Evolutionary conservation across 176 grass and related monocot species (phyloP), one percentile per base, ranked within the genome.

Genomic region (Musa troglodytarum): DNA sequence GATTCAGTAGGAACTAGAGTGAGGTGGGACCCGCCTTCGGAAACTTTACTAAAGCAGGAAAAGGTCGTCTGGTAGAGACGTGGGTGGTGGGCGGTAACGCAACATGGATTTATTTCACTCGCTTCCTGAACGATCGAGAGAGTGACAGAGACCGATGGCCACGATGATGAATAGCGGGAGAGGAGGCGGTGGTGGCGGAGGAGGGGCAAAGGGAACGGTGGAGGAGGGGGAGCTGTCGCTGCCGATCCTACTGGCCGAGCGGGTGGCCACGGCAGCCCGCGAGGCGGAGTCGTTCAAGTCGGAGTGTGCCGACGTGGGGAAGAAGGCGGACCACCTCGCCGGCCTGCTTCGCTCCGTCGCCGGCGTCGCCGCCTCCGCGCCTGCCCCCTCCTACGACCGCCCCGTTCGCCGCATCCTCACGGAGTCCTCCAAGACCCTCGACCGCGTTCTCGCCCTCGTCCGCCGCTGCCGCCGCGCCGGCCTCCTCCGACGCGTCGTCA

Each of bases 401-500:
- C 69, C 52, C 20, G 69, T 54, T 17, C 69, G 69, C 16, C 52
- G 69, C 69, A 11, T 72, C 49, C 52, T 53, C 50, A 50, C n/a
- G 3, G 49, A 51, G 20, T 10, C 69, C 21, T 53, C 50, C 50
- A 26, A 65, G 63, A 2, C 22, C 63, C 63, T 65, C 63, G 63
- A 65, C 21, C 63, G 63, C 63, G 63, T 11, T 23, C 50, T 53
- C n/a, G 69, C 17, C 4, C 52, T 52, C 50, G 69, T 52, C 20
- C 69, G 69, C 17, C 69, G 50, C 19, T 51, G 50, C 69, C 69
- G 69, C 16, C 69, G 69, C 50, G 69, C 52, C 50, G 69, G 63
- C 24, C 63, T 65, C 63, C 63, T 65, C 69, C 50, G 69, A n/a
- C n/a, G 69, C 2, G 69, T 51, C 3, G 50, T 72, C 50, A 24